Percentiles rank a stretch among this genome's conserved stretches.
phyloP scores from a whole-genome alignment of 257 asterid genomes.

The Solanum neorickii region DNA sequence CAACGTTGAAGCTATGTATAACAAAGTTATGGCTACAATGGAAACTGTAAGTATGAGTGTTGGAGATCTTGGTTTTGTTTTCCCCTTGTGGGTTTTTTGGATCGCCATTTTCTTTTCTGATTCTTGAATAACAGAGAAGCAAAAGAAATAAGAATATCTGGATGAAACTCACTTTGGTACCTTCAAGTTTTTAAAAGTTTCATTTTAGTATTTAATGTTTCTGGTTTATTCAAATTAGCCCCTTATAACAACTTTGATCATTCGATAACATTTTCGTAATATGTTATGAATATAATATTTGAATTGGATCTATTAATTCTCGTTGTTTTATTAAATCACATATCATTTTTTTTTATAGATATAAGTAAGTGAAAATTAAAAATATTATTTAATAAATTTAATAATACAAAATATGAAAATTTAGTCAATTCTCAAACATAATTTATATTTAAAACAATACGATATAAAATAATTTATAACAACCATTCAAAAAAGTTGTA shows the following conservation, averaged over 20 bases:
- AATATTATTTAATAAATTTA: not conserved
- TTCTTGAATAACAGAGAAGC: not conserved
- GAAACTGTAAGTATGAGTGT: slow-evolving; percentile 28
- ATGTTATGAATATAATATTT: not conserved
- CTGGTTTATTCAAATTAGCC: not conserved
- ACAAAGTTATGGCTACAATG: slow-evolving; percentile 38
- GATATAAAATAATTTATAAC: not conserved
- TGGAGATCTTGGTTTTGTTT: slow-evolving; percentile 62
- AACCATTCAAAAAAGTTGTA: not conserved
- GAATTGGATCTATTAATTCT: not conserved
- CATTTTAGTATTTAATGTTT: not conserved
- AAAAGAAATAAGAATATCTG: not conserved
- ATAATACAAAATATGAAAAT: not conserved
- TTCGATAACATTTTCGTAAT: not conserved
- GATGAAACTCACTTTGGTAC: not conserved
- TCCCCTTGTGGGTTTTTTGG: slow-evolving; percentile 44
- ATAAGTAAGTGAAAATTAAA: not conserved
- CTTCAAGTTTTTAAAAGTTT: not conserved
- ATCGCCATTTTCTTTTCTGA: slow-evolving; percentile 42
- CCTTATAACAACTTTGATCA: not conserved
- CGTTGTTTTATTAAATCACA: not conserved
- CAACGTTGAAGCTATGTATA: slow-evolving; percentile 47
- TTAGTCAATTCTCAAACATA: no score
- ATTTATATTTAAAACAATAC: no score
- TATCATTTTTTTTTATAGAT: not conserved